Base-by-base conservation (phyloP, 257 asterid genomes). In the Capsicum pubescens region DNA sequence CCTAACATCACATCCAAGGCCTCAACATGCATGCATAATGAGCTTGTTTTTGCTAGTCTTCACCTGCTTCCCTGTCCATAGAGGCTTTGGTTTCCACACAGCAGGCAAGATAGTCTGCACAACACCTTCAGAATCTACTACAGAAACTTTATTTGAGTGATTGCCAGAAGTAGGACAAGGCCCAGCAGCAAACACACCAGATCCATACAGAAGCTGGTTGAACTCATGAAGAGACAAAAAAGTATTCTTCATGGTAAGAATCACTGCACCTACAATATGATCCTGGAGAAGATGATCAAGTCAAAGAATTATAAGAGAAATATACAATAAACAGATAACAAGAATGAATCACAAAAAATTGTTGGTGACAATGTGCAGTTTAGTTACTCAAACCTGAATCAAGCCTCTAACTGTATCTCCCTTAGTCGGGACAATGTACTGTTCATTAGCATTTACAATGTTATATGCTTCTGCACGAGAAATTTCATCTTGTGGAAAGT, bases 31-130 rank as follows among this genome's bases (percentile, higher is more conserved):
- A 13, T 83, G 74, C 46, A 64, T 5, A 83, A 17, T n/a, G n/a
- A 32, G 80, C 80, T 61, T 82, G 44, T 48, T n/a, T 70, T 54
- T 9, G 21, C 10, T 21, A 64, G 76, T 79, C 64, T 77, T 87
- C 80, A 97, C 99, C 99, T 97, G 99, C 81, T 97, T 97, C 86
- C 99, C 99, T 9, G 99, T 97, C 99, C 99, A 97, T 86, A 95
- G 97, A 84, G 97, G 99, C 88, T 87, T 89, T 64, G 99, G 99
- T 88, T 95, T 94, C 99, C 95, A 95, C 56, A 95, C 86, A 79
- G 98, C 83, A 61, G 99, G 99, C 89, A 93, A 85, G 60, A 93
- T 86, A 83, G 95, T 87, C 84, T 85, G 89, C 88, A 92, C 88
- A 82, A 84, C 16, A 83, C 93, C 89, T 85, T 94, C 99, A 63